phyloP scores from a whole-genome alignment of 2,329 filamentous ascomycete species.

The Thielaviopsis populi region DNA sequence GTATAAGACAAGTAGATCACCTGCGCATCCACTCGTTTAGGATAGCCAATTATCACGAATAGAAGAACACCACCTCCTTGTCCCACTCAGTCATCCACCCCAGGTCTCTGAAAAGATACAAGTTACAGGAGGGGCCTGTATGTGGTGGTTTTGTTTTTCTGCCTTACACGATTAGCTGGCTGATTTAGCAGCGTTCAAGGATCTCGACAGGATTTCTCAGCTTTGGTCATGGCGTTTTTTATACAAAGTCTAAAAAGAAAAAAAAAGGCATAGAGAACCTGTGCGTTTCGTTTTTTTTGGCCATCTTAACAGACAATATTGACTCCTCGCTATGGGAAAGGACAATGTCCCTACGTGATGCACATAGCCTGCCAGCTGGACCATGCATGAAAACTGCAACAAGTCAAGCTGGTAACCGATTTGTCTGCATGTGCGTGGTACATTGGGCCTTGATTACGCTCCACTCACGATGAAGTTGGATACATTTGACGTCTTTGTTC shows the following conservation, averaged over 20 bases:
- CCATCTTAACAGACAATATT: background rate
- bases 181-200: background rate
- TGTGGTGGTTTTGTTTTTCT: background rate
- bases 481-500: background rate
- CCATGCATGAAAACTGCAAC: background rate
- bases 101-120: background rate
- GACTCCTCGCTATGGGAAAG: background rate
- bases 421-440: too few species aligned
- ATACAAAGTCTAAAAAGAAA: background rate
- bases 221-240: constrained; percentile 1
- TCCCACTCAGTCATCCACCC: background rate
- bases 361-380: background rate
- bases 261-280: background rate
- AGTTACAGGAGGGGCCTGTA: background rate
- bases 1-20: background rate
- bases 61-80: background rate
- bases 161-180: background rate
- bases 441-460: too few species aligned
- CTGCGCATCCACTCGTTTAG: background rate
- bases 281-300: background rate
- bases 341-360: background rate
- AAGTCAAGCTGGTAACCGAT: too few species aligned
- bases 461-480: too few species aligned
- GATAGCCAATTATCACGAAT: background rate
- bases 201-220: background rate